Conservation (phyloP, 2,329 filamentous ascomycete species). For the Paecilomyces variotii region DNA sequence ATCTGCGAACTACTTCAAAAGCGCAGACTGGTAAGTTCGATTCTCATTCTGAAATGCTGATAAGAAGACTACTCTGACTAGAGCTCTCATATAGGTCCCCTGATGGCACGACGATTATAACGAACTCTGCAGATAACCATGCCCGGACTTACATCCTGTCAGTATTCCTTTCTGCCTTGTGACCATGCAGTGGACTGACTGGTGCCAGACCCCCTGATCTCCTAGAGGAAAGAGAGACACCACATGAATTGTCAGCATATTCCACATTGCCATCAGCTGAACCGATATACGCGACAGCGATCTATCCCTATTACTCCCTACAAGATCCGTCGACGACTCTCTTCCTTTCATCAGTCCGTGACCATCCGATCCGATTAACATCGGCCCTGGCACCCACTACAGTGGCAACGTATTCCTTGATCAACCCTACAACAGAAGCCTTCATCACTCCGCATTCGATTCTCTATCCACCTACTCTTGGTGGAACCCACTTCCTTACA, state of each 20-base stretch:
- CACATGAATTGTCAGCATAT: slow-evolving; percentile 38
- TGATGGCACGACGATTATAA: slow-evolving; percentile 52
- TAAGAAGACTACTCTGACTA: slow-evolving; percentile 2
- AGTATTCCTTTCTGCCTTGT: slow-evolving; percentile 8
- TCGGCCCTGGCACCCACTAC: slow-evolving; percentile 45
- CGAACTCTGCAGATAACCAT: slow-evolving; percentile 43
- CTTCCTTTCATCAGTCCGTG: slow-evolving; percentile 44
- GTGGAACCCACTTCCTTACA: slow-evolving; percentile 48
- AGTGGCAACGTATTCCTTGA: slow-evolving; percentile 47
- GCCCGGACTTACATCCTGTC: slow-evolving; percentile 49
- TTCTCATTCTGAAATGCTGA: not conserved
- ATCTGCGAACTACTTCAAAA: slow-evolving; percentile 35
- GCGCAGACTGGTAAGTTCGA: slow-evolving; percentile 35
- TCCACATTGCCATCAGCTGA: slow-evolving; percentile 39
- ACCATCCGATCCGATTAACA: slow-evolving; percentile 49
- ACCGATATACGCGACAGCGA: slow-evolving; percentile 46
- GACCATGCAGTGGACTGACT: slow-evolving; percentile 4
- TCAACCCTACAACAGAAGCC: slow-evolving; percentile 49
- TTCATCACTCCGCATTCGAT: slow-evolving; percentile 49
- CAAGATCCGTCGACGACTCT: slow-evolving; percentile 42
- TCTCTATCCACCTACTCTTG: slow-evolving; percentile 38
- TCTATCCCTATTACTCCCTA: slow-evolving; percentile 49
- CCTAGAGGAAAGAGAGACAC: slow-evolving; percentile 29
- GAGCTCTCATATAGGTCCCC: slow-evolving; percentile 31
- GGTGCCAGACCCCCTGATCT: slow-evolving; percentile 39